Evolutionary conservation across 371 early-diverging fungal species (phyloP), one percentile per base, ranked within the genome.

Genomic region (Rhizopus delemar): DNA sequence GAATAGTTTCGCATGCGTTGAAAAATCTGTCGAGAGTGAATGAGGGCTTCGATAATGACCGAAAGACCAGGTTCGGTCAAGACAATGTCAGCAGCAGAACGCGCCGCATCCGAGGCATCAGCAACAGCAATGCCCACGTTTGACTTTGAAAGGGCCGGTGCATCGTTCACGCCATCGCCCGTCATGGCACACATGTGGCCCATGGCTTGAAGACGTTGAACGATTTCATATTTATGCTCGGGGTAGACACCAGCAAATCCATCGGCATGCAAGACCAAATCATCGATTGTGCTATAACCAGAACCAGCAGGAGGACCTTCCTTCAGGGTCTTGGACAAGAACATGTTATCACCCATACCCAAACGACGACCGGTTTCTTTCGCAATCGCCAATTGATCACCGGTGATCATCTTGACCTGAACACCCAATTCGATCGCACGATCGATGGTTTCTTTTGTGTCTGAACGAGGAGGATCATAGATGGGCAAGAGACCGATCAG

Each of bases 121-220:
- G 84, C 93, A 74, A 96, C 93, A 57, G 91, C 91, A 63, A 90
- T 84, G 77, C 91, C 91, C 46, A 89, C 88, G 60, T 90, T 88
- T 66, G 91, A 86, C 82, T 88, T 88, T 71, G 86, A 85, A 50
- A 98, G 87, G 46, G 97, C 96, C 9, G 94, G 95, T 8, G 95
- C 93, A 77, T 96, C 99, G 77, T 96, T 97, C 63, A 95, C 94
- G 81, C 97, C 96, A 74, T 96, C 96, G 68, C 99, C 99, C 35
- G 94, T 93, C 93, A 95, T 94, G 51, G 89, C 91, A 45, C 90
- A 91, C 75, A 90, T 83, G 62, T 91, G 87, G 28, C 88, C 89
- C 64, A 84, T 77, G 61, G 83, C 82, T 77, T 96, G 94, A 55
- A 97, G 83, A 41, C 92, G 90, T 69, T 90, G 88, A 36, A 98